These are phyloP conservation scores for Ogataea methanolica DNA, from an alignment of 805 yeast genomes.

Conservation along the genomic window DNA sequence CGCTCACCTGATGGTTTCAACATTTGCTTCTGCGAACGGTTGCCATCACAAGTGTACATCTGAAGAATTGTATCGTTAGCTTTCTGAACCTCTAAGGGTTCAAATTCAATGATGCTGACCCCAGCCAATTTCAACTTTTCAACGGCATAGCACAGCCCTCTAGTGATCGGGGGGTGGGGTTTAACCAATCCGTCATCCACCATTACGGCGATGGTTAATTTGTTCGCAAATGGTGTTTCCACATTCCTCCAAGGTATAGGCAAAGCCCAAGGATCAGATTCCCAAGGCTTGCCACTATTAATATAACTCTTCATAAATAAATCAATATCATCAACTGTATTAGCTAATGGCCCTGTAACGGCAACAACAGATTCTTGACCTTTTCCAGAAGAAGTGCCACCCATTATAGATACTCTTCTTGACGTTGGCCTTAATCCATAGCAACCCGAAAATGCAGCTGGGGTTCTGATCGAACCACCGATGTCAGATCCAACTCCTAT, in stretches of 20 bases:
- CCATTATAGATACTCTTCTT: conserved; percentile 43
- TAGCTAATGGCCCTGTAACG: conserved; percentile 65
- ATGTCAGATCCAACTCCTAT: conserved; percentile 68
- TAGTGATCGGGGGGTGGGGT: conserved; percentile 60
- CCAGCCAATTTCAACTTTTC: conserved; percentile 56
- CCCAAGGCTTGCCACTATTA: conserved; percentile 65
- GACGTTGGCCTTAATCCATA: conserved; percentile 61
- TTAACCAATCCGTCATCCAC: conserved; percentile 61
- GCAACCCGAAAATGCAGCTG: conserved; percentile 60
- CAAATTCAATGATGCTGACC: conserved; percentile 49
- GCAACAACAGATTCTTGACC: conserved; percentile 66
- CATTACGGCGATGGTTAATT: conserved; percentile 56
- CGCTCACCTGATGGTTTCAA: conserved; percentile 68
- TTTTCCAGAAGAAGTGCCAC: conserved; percentile 50
- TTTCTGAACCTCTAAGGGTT: conserved; percentile 52
- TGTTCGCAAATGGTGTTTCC: conserved; percentile 31
- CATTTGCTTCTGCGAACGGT: conserved; percentile 46
- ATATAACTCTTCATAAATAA: conserved; percentile 59
- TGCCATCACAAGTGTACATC: conserved; percentile 67
- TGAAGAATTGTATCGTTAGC: conserved; percentile 55
- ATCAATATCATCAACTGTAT: conserved; percentile 62
- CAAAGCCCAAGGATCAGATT: conserved; percentile 37
- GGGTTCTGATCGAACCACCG: conserved; percentile 67
- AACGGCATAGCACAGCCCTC: conserved; percentile 52
- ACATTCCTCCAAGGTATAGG: conserved; percentile 53